Conservation (phyloP, 108 stramenopile genomes). For the Craspedostauros australis region DNA sequence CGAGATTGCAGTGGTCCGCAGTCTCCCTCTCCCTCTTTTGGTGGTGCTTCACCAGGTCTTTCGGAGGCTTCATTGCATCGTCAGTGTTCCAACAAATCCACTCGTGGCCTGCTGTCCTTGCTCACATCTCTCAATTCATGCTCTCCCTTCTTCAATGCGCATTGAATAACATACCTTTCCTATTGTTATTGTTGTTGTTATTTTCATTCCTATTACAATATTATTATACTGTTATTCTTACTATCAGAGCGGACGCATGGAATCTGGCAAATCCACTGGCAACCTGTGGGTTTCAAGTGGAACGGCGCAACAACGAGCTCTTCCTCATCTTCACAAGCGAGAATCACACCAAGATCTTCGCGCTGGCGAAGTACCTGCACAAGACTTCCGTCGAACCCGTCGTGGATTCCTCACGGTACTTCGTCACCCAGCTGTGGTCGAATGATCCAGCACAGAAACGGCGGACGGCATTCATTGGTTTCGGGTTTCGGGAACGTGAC, state of each 20-base stretch:
- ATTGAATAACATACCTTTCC: too few species aligned
- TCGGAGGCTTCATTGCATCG: too few species aligned
- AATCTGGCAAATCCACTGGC: slow-evolving; percentile 60
- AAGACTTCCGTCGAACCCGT: slow-evolving; percentile 28
- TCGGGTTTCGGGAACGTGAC: slow-evolving; percentile 76
- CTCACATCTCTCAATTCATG: too few species aligned
- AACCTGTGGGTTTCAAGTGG: slow-evolving; percentile 52
- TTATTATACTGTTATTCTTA: too few species aligned
- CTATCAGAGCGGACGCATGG: slow-evolving; percentile 76
- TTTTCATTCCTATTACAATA: not conserved
- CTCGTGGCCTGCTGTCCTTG: too few species aligned
- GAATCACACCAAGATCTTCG: slow-evolving; percentile 26
- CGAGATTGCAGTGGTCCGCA: too few species aligned
- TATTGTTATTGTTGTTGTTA: not conserved
- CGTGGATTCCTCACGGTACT: slow-evolving; percentile 8
- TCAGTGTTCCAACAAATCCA: too few species aligned
- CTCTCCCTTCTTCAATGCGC: too few species aligned
- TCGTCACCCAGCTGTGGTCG: too few species aligned
- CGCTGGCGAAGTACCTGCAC: slow-evolving; percentile 8
- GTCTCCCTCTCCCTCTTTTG: not conserved
- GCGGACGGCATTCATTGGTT: slow-evolving; percentile 52
- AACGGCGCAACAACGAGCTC: slow-evolving; percentile 33
- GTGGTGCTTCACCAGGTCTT: too few species aligned
- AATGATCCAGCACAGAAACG: too few species aligned
- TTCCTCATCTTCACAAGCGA: slow-evolving; percentile 30